Base-by-base conservation (phyloP, 2,329 filamentous ascomycete species). In the Verticillium alfalfae region DNA sequence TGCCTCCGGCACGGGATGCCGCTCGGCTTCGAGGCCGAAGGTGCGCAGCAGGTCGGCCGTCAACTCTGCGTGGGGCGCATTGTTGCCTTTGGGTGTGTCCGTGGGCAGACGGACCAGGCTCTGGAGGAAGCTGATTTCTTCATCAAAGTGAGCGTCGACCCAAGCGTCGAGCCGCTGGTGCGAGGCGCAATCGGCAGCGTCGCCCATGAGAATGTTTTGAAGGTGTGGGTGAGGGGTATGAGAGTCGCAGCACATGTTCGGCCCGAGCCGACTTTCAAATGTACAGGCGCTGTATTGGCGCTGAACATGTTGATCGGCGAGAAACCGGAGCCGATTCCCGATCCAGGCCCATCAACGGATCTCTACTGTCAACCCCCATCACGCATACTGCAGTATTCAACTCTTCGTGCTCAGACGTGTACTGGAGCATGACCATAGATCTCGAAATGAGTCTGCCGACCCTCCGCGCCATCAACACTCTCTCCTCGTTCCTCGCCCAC, bases 21-120 rank as follows among this genome's bases (percentile, higher is more conserved):
- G 37, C 62, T 61, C 62, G 59, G 62, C 62, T 10, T 61, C 37
- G 56, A 63, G 58, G 56, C 59, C 62, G 56, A 63, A 63, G 18
- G 8, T 15, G 5, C 38, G 26, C 9, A 63, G 39, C 6, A 63
- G 52, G 18, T 61, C 56, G 22, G 59, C 62, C 12, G 62, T 61
- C 34, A 60, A 18, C 34, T 61, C 59, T n/a, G 62, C 62, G 18
- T 63, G 62, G n/a, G 59, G 59, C 22, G 62, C 62, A 26, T 63
- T 63, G 56, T 61, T 61, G 37, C 62, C 62, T 12, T 38, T 7
- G 6, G 62, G 62, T 4, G 62, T 63, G 38, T 61, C 62, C 8
- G 62, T 63, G 45, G 62, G 62, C 34, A 59, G 45, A 7, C 57
- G 37, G 15, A 63, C 62, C 15, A 63, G 26, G 18, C 15, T 41